These are phyloP conservation scores for Elongisporangium anandrum DNA, from an alignment of 352 stramenopile species.

Conservation along the genomic window DNA sequence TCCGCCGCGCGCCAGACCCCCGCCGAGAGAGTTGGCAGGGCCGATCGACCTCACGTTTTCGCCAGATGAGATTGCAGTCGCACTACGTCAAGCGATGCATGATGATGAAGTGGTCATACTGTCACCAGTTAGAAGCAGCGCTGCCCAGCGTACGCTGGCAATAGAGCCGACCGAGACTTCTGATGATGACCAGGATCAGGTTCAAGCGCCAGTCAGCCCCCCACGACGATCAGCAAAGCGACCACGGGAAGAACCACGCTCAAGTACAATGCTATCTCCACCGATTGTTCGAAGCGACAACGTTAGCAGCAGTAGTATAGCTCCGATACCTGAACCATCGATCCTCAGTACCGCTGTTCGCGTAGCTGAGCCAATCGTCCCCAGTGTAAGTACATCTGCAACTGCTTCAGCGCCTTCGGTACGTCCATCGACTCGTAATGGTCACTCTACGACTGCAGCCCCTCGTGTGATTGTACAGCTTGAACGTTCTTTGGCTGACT, in stretches of 20 bases:
- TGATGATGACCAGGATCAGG: slow-evolving; percentile 4
- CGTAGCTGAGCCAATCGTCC: too few species aligned
- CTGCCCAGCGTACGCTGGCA: slow-evolving; percentile 2
- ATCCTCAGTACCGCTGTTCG: not conserved
- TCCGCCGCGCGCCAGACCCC: slow-evolving; percentile 12
- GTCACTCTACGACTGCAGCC: slow-evolving; percentile 10
- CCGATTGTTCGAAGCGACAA: not conserved
- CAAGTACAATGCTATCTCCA: not conserved
- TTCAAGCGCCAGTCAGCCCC: not conserved
- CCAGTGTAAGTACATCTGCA: slow-evolving; percentile 1
- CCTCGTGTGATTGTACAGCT: slow-evolving; percentile 27
- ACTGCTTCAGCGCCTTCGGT: slow-evolving; percentile 3
- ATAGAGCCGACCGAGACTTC: slow-evolving; percentile 1
- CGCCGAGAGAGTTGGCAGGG: not conserved
- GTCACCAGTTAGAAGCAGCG: not conserved
- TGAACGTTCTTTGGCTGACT: slow-evolving; percentile 35
- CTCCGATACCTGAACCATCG: not conserved
- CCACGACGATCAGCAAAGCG: not conserved
- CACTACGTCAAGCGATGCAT: slow-evolving; percentile 23
- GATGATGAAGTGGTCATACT: slow-evolving; percentile 22
- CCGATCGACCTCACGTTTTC: slow-evolving; percentile 2
- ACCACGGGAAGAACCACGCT: not conserved
- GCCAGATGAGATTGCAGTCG: slow-evolving; percentile 8
- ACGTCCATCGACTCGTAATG: not conserved
- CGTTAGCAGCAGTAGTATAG: not conserved